Evolutionary conservation across 2,329 filamentous ascomycete genomes (phyloP), one percentile per base, ranked within the genome.

Genomic region (Pseudocercospora macadamiae): DNA sequence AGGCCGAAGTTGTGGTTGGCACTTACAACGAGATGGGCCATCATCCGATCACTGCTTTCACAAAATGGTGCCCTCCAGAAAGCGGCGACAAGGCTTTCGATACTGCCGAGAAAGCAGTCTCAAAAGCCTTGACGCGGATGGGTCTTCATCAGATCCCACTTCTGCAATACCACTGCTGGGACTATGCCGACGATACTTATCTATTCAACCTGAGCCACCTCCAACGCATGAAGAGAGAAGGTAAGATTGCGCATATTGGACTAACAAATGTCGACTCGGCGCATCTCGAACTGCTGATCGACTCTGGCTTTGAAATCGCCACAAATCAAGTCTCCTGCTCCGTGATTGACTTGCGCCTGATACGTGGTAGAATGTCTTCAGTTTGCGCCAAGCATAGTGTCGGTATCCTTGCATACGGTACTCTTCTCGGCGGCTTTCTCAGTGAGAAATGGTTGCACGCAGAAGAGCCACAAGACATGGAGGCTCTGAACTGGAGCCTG

Each of bases 311-410:
- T 16, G 19, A 37, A 5, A 52, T 36, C 18, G 49, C 49, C 49
- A 52, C 49, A 12, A 52, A 52, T 10, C 49, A 37, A 32, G 49
- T 52, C 7, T 52, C 49, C 3, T 52, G 49, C 49, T 52, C 49
- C 6, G 49, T 52, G 19, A 32, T 52, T 2, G 30, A 52, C 21
- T 18, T 28, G 21, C 49, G 49, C 3, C 16, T 39, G 14, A 12
- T 26, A 3, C 26, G 21, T 16, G 30, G 49, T 30, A 34, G 49
- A 10, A 37, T 52, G 32, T 19, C 28, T 7, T 19, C 26, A 1
- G 28, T 52, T 10, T 52, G 49, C 18, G 34, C 34, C 12, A 19
- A 52, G 16, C 26, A 52, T 39, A 12, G 10, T 1, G 49, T 52
- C n/a, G 34, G 19, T 23, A 34, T 52, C 19, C 49, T 52, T 34